A percentile compares a stretch with the other conserved stretches of the same genome.
These are phyloP conservation scores for Pachyrhizus erosus DNA, from an alignment of 306 rosid species.

Conservation along the genomic window DNA sequence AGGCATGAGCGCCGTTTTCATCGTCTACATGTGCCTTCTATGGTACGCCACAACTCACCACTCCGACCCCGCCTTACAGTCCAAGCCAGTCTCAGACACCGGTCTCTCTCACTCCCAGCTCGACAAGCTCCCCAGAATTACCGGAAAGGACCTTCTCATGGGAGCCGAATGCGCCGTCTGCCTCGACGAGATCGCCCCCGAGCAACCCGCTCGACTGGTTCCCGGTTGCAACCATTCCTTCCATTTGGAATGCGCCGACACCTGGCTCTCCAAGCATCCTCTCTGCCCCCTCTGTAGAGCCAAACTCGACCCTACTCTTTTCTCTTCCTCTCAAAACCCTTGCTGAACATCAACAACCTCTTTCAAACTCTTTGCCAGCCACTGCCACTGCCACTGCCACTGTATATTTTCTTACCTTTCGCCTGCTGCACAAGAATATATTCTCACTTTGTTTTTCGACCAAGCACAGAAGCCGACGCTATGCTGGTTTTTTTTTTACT, in stretches of 20 bases:
- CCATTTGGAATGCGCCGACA: constrained; percentile 75
- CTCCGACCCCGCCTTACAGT: constrained; percentile 29
- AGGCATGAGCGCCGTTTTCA: constrained; percentile 67
- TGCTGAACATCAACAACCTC: no score
- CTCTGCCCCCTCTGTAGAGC: constrained; percentile 78
- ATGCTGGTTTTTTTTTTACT: neutral
- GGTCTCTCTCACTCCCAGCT: constrained; percentile 71
- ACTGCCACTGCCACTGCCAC: no score
- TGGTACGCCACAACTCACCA: constrained; percentile 68
- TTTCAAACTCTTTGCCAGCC: neutral
- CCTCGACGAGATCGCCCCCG: constrained; percentile 66
- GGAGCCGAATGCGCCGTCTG: constrained; percentile 78
- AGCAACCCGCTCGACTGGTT: constrained; percentile 67
- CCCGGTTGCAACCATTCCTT: constrained; percentile 84
- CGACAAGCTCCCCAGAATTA: constrained; percentile 58
- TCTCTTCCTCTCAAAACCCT: constrained; percentile 47
- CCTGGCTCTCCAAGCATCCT: constrained; percentile 81
- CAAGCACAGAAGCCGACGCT: neutral
- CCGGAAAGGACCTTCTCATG: constrained; percentile 58
- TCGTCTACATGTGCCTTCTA: constrained; percentile 65
- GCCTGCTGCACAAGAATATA: neutral
- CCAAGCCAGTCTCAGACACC: constrained; percentile 39
- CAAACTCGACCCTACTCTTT: constrained; percentile 53
- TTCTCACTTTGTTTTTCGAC: neutral
- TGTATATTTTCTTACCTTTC: constrained; percentile 5